A percentile compares a stretch with the other conserved stretches of the same genome.
Conservation (phyloP, 2,329 filamentous ascomycete species). For the Fusarium torulosum region DNA sequence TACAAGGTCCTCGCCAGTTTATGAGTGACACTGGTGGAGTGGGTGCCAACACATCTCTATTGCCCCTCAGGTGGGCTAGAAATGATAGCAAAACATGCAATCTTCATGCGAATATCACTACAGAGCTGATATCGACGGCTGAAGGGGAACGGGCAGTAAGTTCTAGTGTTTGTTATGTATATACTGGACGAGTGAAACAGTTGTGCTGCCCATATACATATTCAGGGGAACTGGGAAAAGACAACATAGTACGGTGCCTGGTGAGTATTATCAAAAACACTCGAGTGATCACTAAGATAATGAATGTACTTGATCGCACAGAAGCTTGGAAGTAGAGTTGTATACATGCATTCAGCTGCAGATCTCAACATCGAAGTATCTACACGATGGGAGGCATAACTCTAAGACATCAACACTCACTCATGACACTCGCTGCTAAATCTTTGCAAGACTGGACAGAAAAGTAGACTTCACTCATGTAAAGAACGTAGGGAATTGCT, state of each 20-base stretch:
- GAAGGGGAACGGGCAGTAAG: neutral
- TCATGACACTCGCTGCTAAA: neutral
- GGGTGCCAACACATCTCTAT: neutral
- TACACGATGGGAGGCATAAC: neutral
- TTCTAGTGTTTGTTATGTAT: neutral
- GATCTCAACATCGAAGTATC: neutral
- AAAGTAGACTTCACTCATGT: neutral
- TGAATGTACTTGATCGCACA: neutral
- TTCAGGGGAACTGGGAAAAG: neutral
- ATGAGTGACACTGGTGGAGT: neutral
- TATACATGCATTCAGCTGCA: neutral
- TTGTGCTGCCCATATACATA: neutral
- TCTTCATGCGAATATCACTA: neutral
- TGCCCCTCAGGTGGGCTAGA: neutral
- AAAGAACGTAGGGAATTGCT: neutral
- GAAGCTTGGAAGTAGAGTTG: neutral
- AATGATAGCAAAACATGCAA: neutral
- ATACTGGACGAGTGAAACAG: neutral
- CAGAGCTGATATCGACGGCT: neutral
- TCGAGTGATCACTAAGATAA: neutral
- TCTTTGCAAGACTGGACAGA: neutral
- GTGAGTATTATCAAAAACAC: neutral
- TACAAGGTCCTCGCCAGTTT: neutral
- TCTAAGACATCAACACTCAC: neutral
- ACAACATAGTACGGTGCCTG: neutral